Conservation (phyloP, 352 stramenopile species). For the Elongisporangium prolatum region DNA sequence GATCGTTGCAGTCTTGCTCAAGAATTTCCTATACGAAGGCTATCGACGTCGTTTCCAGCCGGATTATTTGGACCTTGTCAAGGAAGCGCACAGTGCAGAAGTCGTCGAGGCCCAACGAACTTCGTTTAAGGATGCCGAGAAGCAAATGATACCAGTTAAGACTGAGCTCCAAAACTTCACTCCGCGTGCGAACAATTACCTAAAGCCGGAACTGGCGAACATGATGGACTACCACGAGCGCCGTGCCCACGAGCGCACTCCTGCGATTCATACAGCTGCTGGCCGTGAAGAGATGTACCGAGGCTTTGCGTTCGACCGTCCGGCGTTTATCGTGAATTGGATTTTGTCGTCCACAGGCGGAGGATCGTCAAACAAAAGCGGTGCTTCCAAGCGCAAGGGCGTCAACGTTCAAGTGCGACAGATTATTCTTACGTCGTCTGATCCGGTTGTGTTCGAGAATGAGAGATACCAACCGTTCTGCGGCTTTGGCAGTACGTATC, state of each 20-base stretch:
- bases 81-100: slow-evolving; percentile 15
- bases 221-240: slow-evolving; percentile 83
- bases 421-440: slow-evolving; percentile 58
- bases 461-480: slow-evolving; percentile 84
- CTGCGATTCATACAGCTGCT: slow-evolving; percentile 32
- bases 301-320: slow-evolving; percentile 83
- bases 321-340: slow-evolving; percentile 73
- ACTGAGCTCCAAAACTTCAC: slow-evolving; percentile 46
- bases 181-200: slow-evolving; percentile 46
- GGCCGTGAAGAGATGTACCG: slow-evolving; percentile 54
- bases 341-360: slow-evolving; percentile 40
- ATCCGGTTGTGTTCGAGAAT: slow-evolving; percentile 85
- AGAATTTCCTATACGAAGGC: slow-evolving; percentile 72
- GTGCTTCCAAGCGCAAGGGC: slow-evolving; percentile 37
- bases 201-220: slow-evolving; percentile 53
- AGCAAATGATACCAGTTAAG: background rate
- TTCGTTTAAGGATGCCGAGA: slow-evolving; percentile 19
- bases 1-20: slow-evolving; percentile 51
- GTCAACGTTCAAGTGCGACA: slow-evolving; percentile 65
- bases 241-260: slow-evolving; percentile 49
- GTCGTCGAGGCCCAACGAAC: no score
- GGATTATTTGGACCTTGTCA: slow-evolving; percentile 70
- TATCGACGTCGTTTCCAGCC: slow-evolving; percentile 60
- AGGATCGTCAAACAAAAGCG: slow-evolving; percentile 17
- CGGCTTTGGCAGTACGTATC: slow-evolving; percentile 78